A percentile compares a stretch with the other conserved stretches of the same genome.
Evolutionary conservation across 1,284 basidiomycete species (phyloP).

Genomic region (Ganoderma resinaceum): DNA sequence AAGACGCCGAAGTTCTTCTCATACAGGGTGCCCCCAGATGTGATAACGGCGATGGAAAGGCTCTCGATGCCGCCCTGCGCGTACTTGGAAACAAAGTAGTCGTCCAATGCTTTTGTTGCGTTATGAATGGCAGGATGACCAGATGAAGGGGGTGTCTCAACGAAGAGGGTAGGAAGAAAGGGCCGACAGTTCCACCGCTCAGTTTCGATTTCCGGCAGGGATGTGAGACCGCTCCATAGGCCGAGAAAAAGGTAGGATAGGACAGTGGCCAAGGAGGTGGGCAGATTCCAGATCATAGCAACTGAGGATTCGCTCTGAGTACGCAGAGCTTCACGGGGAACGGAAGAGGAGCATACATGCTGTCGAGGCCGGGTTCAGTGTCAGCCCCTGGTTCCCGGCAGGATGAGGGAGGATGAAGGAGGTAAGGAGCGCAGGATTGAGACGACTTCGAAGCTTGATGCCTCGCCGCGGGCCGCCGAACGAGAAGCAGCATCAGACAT

Average conservation of each 20-base stretch:
- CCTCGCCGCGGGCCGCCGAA: not conserved
- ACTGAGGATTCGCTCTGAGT: not conserved
- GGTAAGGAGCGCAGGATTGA: not conserved
- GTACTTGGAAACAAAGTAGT: slow-evolving; percentile 17
- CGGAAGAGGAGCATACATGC: not conserved
- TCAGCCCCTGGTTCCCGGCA: not conserved
- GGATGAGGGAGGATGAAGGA: not conserved
- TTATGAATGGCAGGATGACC: slow-evolving; percentile 12
- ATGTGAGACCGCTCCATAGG: not conserved
- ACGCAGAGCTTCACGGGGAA: not conserved
- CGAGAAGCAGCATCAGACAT: no score
- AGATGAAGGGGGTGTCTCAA: slow-evolving; percentile 10
- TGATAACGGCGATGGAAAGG: slow-evolving; percentile 27
- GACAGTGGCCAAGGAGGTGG: no score
- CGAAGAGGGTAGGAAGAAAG: slow-evolving; percentile 25
- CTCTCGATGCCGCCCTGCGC: slow-evolving; percentile 27
- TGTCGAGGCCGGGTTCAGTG: not conserved
- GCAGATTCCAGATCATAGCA: not conserved
- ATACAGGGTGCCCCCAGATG: slow-evolving; percentile 17
- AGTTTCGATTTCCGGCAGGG: not conserved
- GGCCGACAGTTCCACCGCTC: slow-evolving; percentile 25
- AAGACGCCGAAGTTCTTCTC: slow-evolving; percentile 26
- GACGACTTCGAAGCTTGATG: not conserved
- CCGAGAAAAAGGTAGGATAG: not conserved
- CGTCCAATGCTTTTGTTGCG: slow-evolving; percentile 8